Percentiles rank a stretch among this genome's conserved stretches.
Evolutionary conservation across 2,329 filamentous ascomycete species (phyloP).

Genomic region (Pezicula neosporulosa): DNA sequence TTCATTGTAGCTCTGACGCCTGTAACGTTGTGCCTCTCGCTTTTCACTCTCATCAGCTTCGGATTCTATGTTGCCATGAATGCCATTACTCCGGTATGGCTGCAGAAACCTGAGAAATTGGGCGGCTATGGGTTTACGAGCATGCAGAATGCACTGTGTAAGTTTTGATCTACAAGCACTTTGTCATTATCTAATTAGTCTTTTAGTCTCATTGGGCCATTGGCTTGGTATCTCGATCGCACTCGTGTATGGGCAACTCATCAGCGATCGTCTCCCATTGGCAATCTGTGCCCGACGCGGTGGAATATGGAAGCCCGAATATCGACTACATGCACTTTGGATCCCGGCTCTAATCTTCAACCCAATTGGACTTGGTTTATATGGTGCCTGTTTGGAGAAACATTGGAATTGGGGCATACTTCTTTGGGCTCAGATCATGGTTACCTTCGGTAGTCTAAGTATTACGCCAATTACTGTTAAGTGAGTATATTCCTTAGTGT

Average conservation of each 20-base stretch:
- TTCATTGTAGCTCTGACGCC: not conserved
- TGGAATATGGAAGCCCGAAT: conserved; percentile 36
- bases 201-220: not conserved
- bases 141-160: conserved; percentile 4
- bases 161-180: not conserved
- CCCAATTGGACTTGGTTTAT: conserved; percentile 32
- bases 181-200: not conserved
- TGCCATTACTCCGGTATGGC: conserved; percentile 4
- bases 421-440: conserved; percentile 35
- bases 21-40: not conserved
- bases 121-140: conserved; percentile 7
- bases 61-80: conserved; percentile 4
- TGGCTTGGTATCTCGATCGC: conserved; percentile 6
- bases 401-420: conserved; percentile 36
- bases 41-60: conserved; percentile 3
- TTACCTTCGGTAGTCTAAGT: conserved; percentile 29
- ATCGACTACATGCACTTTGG: conserved; percentile 31
- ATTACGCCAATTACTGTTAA: conserved; percentile 10
- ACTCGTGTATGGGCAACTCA: conserved; percentile 1
- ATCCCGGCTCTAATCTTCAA: conserved; percentile 27
- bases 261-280: conserved; percentile 6
- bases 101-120: conserved; percentile 1
- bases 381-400: conserved; percentile 36
- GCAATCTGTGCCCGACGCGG: conserved; percentile 7
- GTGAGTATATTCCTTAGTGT: not conserved